Conservation (phyloP, 164 flowering plant species). For the Warburgia ugandensis region DNA sequence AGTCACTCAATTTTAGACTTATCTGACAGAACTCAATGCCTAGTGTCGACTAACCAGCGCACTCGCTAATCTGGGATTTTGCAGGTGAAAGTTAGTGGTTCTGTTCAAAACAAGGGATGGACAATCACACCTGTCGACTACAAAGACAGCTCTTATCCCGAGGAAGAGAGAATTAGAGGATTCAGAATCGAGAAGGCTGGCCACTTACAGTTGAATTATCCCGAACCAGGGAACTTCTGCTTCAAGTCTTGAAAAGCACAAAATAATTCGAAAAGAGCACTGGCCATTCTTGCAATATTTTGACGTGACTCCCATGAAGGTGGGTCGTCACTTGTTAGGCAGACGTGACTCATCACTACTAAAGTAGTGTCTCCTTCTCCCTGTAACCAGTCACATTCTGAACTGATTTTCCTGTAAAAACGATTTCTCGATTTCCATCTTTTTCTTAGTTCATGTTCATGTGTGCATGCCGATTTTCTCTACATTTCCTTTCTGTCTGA, state of each 20-base stretch:
- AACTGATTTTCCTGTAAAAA: too few species aligned
- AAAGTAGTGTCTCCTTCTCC: too few species aligned
- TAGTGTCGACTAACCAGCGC: background rate
- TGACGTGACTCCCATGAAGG: too few species aligned
- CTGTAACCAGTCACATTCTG: too few species aligned
- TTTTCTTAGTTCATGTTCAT: too few species aligned
- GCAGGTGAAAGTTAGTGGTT: constrained; percentile 68
- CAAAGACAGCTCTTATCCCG: constrained; percentile 59
- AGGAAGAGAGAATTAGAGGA: constrained; percentile 74
- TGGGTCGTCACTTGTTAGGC: too few species aligned
- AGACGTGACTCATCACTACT: too few species aligned
- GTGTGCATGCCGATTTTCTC: too few species aligned
- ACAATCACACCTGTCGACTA: constrained; percentile 52
- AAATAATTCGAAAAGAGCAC: too few species aligned
- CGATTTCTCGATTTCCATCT: too few species aligned
- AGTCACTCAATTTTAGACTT: background rate
- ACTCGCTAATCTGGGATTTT: background rate
- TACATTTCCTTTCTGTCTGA: too few species aligned
- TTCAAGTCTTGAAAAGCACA: constrained; percentile 51
- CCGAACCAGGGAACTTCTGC: constrained; percentile 51
- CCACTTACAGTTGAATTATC: constrained; percentile 50
- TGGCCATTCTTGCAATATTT: too few species aligned
- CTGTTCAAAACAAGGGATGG: constrained; percentile 79
- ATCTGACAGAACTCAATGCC: background rate
- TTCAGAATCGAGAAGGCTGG: constrained; percentile 67